These are phyloP conservation scores for Coleophoma eucalyptorum DNA, from an alignment of 2,329 filamentous ascomycete genomes.

Conservation along the genomic window DNA sequence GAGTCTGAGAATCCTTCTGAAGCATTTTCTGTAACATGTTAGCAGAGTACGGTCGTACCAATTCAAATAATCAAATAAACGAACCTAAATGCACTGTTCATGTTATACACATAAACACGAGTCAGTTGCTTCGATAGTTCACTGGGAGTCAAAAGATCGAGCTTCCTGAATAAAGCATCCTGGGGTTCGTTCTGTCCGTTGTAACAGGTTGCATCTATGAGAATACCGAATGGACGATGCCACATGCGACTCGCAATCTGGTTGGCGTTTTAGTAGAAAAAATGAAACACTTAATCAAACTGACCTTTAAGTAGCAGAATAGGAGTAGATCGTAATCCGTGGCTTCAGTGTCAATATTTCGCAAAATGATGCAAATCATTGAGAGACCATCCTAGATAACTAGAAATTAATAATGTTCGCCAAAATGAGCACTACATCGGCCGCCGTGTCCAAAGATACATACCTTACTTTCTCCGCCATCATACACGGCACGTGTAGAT, in stretches of 20 bases:
- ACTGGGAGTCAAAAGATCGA: slow-evolving; percentile 58
- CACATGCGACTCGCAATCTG: slow-evolving; percentile 67
- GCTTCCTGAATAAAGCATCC: slow-evolving; percentile 60
- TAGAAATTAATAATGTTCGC: too few relatives aligned
- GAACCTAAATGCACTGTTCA: slow-evolving; percentile 67
- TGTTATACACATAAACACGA: slow-evolving; percentile 67
- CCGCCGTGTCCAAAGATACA: too few relatives aligned
- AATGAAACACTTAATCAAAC: slow-evolving; percentile 8
- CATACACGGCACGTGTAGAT: slow-evolving; percentile 63
- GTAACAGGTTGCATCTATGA: slow-evolving; percentile 69
- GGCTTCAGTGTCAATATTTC: slow-evolving; percentile 62
- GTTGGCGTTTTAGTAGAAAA: slow-evolving; percentile 3
- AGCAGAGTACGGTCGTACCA: slow-evolving; percentile 47
- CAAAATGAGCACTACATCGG: too few relatives aligned
- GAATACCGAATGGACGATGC: slow-evolving; percentile 64
- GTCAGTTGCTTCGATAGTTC: slow-evolving; percentile 57
- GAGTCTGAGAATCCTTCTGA: slow-evolving; percentile 58
- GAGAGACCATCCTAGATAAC: slow-evolving; percentile 56
- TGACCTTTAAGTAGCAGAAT: slow-evolving; percentile 64
- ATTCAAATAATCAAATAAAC: slow-evolving; percentile 41
- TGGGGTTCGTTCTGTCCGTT: slow-evolving; percentile 63
- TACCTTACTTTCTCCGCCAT: slow-evolving; percentile 67
- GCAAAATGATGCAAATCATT: slow-evolving; percentile 65
- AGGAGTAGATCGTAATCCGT: slow-evolving; percentile 64
- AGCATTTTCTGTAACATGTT: slow-evolving; percentile 48